Percentiles rank a stretch among this genome's conserved stretches.
These are phyloP conservation scores for Penicillium samsonianum DNA, from an alignment of 495 filamentous ascomycete species.

Conservation along the genomic window DNA sequence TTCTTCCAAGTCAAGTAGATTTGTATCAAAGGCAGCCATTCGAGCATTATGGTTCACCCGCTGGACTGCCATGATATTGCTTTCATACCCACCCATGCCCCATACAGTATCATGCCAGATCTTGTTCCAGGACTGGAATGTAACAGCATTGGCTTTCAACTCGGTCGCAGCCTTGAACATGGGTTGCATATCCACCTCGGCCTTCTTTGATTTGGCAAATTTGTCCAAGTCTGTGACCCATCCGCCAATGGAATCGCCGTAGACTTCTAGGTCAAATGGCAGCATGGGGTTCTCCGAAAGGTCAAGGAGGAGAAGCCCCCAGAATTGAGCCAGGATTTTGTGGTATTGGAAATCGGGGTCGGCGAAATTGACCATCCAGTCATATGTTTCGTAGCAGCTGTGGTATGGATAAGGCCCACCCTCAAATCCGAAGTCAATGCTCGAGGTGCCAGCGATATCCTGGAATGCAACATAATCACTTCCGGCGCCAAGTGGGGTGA, in stretches of 20 bases:
- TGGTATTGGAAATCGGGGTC: constrained; percentile 87
- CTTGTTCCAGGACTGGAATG: constrained; percentile 73
- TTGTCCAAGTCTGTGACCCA: constrained; percentile 68
- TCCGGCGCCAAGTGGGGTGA: constrained; percentile 72
- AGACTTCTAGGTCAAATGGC: constrained; percentile 80
- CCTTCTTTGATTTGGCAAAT: constrained; percentile 60
- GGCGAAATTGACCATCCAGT: constrained; percentile 76
- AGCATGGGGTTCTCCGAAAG: constrained; percentile 76
- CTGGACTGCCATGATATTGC: constrained; percentile 59
- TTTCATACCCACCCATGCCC: constrained; percentile 69
- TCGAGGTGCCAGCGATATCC: constrained; percentile 87
- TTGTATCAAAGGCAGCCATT: constrained; percentile 78
- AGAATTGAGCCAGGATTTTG: constrained; percentile 73
- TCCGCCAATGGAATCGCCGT: constrained; percentile 59
- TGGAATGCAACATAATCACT: constrained; percentile 93
- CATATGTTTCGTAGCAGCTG: constrained; percentile 85
- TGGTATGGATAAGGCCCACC: constrained; percentile 72
- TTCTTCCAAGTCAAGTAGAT: constrained; percentile 72
- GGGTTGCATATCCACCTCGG: constrained; percentile 54
- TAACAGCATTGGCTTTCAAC: constrained; percentile 57
- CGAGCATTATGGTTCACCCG: constrained; percentile 68
- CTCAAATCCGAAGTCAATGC: constrained; percentile 80
- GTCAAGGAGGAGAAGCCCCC: constrained; percentile 81
- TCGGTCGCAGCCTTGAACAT: constrained; percentile 61
- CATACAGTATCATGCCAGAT: constrained; percentile 70